Base-by-base conservation (phyloP, 2,329 filamentous ascomycete genomes). In the Sporothrix globosa region DNA sequence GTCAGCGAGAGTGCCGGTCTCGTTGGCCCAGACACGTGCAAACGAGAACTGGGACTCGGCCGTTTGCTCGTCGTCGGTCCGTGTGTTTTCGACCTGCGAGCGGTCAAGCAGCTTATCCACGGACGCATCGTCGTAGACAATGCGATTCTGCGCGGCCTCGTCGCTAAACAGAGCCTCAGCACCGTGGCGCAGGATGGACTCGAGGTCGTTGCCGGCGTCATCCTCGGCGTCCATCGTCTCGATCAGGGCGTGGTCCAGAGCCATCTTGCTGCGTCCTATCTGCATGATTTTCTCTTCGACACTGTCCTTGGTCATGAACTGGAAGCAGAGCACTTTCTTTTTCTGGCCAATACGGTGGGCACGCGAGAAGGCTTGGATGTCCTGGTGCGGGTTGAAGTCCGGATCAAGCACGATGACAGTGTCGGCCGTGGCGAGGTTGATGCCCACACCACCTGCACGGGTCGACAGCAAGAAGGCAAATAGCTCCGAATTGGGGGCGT, bases 391-490 rank as follows among this genome's bases (percentile, higher is more conserved):
- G 73, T 99, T 99, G 83, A 97, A 98, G 77, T 99, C 96, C 0
- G 93, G 93, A 76, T 99, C 94, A 74, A 98, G 88, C 74, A 99
- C 97, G 74, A 99, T 97, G 72, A 99, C 96, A 0, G 96, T 99
- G 77, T 99, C 96, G 2, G 96, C 96, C 9, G 94, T 97, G 0
- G 96, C 96, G 69, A 99, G 85, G 77, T 99, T 99, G 83, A 99
- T 99, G 19, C 96, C 96, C 0, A 99, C 95, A 76, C 96, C 96
- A 69, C 96, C 96, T 21, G 96, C 94, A 73, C 96, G 90, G 3
- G 96, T 99, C 0, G 95, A 98, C 0, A 99, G 85, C 21, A 99
- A 81, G 80, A 99, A 98, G 0, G 91, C 93, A 78, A 98, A 99
- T 0, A 96, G 82, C 0, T 87, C 82, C 0, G 95, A 98, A 69